Evolutionary conservation across 352 stramenopile species (phyloP), one percentile per base, ranked within the genome.

Genomic region (Phytophthora pluvialis): DNA sequence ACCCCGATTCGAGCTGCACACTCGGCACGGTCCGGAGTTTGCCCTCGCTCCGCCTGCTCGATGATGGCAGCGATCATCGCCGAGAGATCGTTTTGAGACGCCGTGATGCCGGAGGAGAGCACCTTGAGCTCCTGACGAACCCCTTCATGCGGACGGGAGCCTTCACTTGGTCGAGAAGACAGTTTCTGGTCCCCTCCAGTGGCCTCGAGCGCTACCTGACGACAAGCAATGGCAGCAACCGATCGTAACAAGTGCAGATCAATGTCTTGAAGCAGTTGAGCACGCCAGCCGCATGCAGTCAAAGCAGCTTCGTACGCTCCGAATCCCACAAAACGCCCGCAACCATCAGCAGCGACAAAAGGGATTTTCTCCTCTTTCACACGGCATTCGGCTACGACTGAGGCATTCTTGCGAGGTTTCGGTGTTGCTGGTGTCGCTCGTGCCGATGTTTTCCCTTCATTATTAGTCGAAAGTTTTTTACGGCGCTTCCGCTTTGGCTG

Each of bases 201-300:
- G 3, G n/a, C 11, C 21, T 46, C 39, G 9, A 68, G 60, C 3
- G 42, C 35, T 28, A 45, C 16, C 7, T 71, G 63, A 13, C 35
- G 48, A 6, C 63, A 47, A 52, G 47, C 36, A 21, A 71, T 67
- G 7, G 33, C 55, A 39, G 63, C 63, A 33, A 71, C 63, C 1
- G 47, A 53, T 28, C 63, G 63, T 38, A 71, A 16, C n/a, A 71
- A 38, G n/a, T 71, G 49, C 12, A 71, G 15, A n/a, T 71, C 63
- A 32, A 67, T 51, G 32, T 67, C 55, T 66, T 54, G 63, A n/a
- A 71, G 56, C 15, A 71, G 35, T 21, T 71, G 63, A 0, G 63
- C 56, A 9, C 43, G 63, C 63, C 63, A 71, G 16, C 63, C 63
- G 44, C 26, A 46, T 18, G 63, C 55, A 6, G 43, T 71, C 29